Base-by-base conservation (phyloP, 306 rosid genomes). In the Trifolium repens region DNA sequence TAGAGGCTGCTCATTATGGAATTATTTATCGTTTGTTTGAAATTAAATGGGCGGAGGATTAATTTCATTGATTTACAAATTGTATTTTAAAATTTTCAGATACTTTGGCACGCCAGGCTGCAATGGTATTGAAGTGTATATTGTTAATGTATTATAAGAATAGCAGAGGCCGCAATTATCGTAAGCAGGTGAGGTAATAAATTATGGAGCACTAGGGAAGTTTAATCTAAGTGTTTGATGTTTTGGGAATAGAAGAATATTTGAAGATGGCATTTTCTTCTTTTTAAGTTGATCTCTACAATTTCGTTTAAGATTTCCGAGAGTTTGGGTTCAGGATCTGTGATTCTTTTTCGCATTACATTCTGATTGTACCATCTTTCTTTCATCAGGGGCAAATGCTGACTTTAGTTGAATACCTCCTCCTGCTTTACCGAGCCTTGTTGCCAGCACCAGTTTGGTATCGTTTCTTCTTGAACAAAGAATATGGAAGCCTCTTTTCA, bases 371-470 rank as follows among this genome's bases (percentile, higher is more conserved):
- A 40, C 69, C 32, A 63, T 75, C n/a, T 81, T 65, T 74, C 64
- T 40, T 78, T 71, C 42, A 73, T 34, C 84, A 94, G 99, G 99
- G 99, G 80, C 97, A 92, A 89, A 84, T 94, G 96, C 88, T 94
- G 67, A 94, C 97, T 80, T 78, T 92, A 79, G 82, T 92, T 67
- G 99, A 94, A 81, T 94, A 94, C 83, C 75, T 92, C 50, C 89
- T 94, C 62, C 85, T 94, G 72, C 85, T 94, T 73, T 94, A 94
- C 87, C 97, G 97, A 69, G 96, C 99, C 73, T 85, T 94, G 78
- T 71, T 94, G 89, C 99, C 99, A 52, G 87, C 99, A 9, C 96
- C 99, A 13, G 96, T 94, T 60, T 94, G 99, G 99, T 94, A 94
- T 74, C 96, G 96, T n/a, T 94, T 94, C 90, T 94, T 94, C 82